Evolutionary conservation across 1,139 yeast species (phyloP), one percentile per base, ranked within the genome.

Genomic region (Candida labiduridarum): DNA sequence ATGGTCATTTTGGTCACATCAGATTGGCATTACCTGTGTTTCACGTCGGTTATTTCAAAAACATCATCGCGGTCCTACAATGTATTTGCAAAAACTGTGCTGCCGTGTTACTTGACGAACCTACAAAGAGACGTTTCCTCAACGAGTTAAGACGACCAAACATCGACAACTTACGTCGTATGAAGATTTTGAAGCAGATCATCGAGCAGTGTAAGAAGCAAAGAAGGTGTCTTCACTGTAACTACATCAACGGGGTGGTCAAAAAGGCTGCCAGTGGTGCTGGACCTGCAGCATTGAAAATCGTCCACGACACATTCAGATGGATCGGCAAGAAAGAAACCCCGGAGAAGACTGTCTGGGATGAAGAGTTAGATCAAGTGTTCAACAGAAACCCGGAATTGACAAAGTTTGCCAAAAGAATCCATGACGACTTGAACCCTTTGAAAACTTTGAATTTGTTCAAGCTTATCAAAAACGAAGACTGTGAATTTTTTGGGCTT

Each of bases 1-100:
- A 94, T 69, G 99, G 99, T 49, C 99, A 95, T 71, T 95, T 95
- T 67, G 99, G 99, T 41, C 96, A 95, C 64, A 83, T 95, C 56
- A 83, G 90, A 59, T 78, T 95, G 49, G 97, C 98, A 0, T 75
- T 95, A 46, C 99, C 99, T 1, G 98, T 92, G 15, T 95, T 94
- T 72, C 99, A 95, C 65, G 96, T 94, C 43, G 99, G 99, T 5
- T 95, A 91, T 66, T 94, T 95, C 78, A 94, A 92, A 67, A 86
- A 95, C 39, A 89, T 90, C 38, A 89, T 95, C 56, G 87, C 85
- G 62, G 92, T 95, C 47, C 73, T 95, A 50, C 99, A 95, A 68
- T 84, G 89, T 52, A 86, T 95, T 56, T 95, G 99, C 76, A 95
- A 95, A 67, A 84, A 81, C 58, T 95, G 99, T 71, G 88, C 96